phyloP scores from a whole-genome alignment of 139 green algal species.

The Klebsormidium nitens region DNA sequence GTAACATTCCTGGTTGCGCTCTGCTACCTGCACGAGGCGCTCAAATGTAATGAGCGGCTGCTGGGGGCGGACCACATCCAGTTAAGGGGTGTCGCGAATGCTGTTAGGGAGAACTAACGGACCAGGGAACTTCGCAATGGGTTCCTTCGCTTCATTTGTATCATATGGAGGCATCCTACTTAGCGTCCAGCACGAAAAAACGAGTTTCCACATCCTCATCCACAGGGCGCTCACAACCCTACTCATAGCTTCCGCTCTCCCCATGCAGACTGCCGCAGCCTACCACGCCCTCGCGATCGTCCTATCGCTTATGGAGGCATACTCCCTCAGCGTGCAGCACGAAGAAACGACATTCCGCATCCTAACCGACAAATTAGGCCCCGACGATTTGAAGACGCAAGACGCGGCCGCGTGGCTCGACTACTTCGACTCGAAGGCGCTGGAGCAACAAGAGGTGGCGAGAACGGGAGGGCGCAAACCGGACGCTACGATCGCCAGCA shows the following conservation, averaged over 20 bases:
- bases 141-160: no score
- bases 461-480: conserved; percentile 29
- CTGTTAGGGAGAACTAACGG: no score
- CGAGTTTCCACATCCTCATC: no score
- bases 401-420: conserved; percentile 50
- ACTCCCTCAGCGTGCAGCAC: conserved; percentile 41
- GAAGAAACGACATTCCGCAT: conserved; percentile 49
- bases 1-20: no score
- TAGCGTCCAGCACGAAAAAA: no score
- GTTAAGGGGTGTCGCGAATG: no score
- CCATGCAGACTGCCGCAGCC: conserved; percentile 34
- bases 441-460: conserved; percentile 37
- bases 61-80: conserved; percentile 46
- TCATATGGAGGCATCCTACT: no score
- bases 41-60: conserved; percentile 43
- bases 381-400: conserved; percentile 44
- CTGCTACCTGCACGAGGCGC: conserved; percentile 46
- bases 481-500: conserved; percentile 32
- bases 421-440: conserved; percentile 49
- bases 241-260: no score
- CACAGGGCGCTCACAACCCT: no score
- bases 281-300: conserved; percentile 53
- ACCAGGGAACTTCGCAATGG: no score
- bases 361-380: conserved; percentile 37
- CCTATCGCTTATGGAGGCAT: conserved; percentile 49